Conservation (phyloP, 1,284 basidiomycete genomes). For the Moesziomyces sp. region DNA sequence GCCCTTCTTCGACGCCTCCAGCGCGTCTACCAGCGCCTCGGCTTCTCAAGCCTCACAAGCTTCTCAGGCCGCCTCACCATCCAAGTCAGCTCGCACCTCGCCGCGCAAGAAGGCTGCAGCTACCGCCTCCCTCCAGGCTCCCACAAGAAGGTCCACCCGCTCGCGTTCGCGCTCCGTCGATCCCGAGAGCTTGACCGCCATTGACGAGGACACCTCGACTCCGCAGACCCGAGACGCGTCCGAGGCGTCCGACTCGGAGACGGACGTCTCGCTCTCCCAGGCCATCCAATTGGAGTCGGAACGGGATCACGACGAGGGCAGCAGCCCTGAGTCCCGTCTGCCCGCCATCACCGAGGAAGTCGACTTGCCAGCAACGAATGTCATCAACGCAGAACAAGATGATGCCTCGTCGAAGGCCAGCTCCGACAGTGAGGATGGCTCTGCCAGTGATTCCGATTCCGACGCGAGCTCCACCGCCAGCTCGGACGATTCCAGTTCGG, state of each 20-base stretch:
- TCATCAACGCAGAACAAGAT: background rate
- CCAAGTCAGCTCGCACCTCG: slow-evolving; percentile 25
- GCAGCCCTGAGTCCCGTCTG: slow-evolving; percentile 12
- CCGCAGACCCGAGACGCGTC: slow-evolving; percentile 1
- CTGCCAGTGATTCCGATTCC: slow-evolving; percentile 12
- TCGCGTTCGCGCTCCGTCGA: slow-evolving; percentile 39
- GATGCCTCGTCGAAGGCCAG: slow-evolving; percentile 5
- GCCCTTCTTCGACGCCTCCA: slow-evolving; percentile 30
- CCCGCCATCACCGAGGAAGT: slow-evolving; percentile 19
- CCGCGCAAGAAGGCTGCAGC: slow-evolving; percentile 31
- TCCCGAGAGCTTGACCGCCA: slow-evolving; percentile 17
- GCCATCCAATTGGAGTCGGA: background rate
- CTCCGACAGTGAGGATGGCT: slow-evolving; percentile 13
- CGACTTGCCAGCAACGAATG: background rate
- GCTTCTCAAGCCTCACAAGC: slow-evolving; percentile 12
- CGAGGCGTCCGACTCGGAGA: slow-evolving; percentile 8
- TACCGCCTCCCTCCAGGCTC: slow-evolving; percentile 23
- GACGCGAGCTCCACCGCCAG: slow-evolving; percentile 7
- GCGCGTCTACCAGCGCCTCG: slow-evolving; percentile 15
- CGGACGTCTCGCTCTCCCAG: slow-evolving; percentile 7
- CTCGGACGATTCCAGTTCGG: slow-evolving; percentile 29
- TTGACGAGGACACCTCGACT: slow-evolving; percentile 10
- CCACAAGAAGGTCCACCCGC: slow-evolving; percentile 28
- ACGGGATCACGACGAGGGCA: slow-evolving; percentile 1
- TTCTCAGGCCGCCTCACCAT: slow-evolving; percentile 13